These are phyloP conservation scores for Leccinum subtestaceum DNA, from an alignment of 768 basidiomycete species.

Conservation along the genomic window DNA sequence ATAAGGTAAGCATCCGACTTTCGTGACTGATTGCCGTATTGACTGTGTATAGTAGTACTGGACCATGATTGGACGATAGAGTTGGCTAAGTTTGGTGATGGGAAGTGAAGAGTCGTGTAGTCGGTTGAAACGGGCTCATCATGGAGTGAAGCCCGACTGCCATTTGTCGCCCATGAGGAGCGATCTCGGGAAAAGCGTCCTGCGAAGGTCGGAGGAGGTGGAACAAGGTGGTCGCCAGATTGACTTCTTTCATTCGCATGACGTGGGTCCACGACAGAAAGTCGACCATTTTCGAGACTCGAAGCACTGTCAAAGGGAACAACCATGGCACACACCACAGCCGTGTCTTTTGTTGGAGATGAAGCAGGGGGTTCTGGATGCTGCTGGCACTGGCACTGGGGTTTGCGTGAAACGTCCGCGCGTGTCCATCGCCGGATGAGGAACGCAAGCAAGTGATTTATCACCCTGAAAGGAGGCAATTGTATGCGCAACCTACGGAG, in stretches of 20 bases:
- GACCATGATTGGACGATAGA: background rate
- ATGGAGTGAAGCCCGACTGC: constrained; percentile 14
- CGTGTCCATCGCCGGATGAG: background rate
- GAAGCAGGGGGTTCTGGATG: background rate
- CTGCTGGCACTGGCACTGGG: background rate
- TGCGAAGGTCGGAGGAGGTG: constrained; percentile 7
- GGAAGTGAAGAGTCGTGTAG: background rate
- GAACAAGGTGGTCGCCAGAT: constrained; percentile 19
- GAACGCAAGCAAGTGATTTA: background rate
- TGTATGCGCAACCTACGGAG: background rate
- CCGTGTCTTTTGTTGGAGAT: background rate
- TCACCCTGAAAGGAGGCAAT: background rate
- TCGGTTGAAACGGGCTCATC: constrained; percentile 11
- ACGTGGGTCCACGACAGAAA: background rate
- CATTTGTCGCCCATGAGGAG: background rate
- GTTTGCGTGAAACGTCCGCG: background rate
- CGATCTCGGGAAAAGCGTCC: constrained; percentile 8
- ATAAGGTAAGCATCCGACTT: background rate
- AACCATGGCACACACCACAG: background rate
- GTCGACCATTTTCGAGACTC: background rate
- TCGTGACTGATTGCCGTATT: background rate
- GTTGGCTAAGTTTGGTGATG: background rate
- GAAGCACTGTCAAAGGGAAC: background rate
- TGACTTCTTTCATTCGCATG: constrained; percentile 10
- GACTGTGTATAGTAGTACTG: background rate